Evolutionary conservation across 768 basidiomycete species (phyloP).

Genomic region (Termitomyces sp.): DNA sequence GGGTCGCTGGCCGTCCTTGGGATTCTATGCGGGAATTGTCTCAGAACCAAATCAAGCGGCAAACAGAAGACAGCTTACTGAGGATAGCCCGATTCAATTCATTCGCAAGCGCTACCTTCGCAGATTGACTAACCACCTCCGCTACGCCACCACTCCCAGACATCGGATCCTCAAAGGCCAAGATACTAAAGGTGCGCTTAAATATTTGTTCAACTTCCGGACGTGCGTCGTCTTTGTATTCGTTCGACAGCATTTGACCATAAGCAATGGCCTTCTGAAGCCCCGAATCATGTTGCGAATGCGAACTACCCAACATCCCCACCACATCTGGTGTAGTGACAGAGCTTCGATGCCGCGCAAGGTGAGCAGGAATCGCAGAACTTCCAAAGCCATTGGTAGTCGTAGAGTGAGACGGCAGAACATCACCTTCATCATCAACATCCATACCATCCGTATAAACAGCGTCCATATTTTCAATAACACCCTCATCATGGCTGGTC

Average conservation of each 20-base stretch:
- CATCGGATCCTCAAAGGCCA: constrained; percentile 76
- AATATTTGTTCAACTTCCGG: constrained; percentile 64
- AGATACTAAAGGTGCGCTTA: constrained; percentile 72
- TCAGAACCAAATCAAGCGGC: background rate
- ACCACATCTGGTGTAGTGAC: constrained; percentile 4
- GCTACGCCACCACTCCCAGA: constrained; percentile 63
- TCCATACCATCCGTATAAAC: constrained; percentile 48
- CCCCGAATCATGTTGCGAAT: constrained; percentile 48
- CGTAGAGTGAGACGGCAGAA: constrained; percentile 12
- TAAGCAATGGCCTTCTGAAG: constrained; percentile 68
- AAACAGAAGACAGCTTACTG: constrained; percentile 42
- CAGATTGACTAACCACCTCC: constrained; percentile 65
- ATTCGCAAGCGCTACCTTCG: constrained; percentile 62
- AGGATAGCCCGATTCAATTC: constrained; percentile 83
- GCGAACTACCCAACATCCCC: constrained; percentile 18
- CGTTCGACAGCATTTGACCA: constrained; percentile 65
- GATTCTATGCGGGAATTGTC: constrained; percentile 62
- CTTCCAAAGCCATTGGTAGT: constrained; percentile 25
- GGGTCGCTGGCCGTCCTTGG: constrained; percentile 67
- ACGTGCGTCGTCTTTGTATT: constrained; percentile 62
- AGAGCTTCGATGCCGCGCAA: constrained; percentile 5
- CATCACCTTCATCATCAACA: constrained; percentile 38
- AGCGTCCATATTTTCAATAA: constrained; percentile 37
- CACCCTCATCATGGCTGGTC: constrained; percentile 25
- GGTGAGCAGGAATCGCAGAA: constrained; percentile 12